Percentiles rank a stretch among this genome's conserved stretches.
Evolutionary conservation across 2,329 filamentous ascomycete genomes (phyloP).

Genomic region (Alternaria arborescens): DNA sequence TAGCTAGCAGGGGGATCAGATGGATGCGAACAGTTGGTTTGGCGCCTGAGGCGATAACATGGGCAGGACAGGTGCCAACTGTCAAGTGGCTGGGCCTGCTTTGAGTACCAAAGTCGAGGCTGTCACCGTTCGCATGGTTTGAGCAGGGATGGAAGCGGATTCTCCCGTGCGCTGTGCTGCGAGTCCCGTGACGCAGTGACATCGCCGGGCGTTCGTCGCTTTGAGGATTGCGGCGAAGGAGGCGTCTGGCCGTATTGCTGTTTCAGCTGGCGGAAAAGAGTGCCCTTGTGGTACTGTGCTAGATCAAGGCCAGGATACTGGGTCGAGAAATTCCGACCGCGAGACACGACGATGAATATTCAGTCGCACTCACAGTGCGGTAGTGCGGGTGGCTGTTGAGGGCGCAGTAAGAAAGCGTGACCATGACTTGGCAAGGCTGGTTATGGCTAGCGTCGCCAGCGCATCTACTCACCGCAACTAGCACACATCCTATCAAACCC

Average conservation of each 20-base stretch:
- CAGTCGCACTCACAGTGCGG: constrained; percentile 26
- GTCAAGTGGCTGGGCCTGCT: constrained; percentile 37
- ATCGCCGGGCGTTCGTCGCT: constrained; percentile 13
- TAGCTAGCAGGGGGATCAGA: constrained; percentile 30
- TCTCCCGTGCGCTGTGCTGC: constrained; percentile 34
- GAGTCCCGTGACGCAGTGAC: constrained; percentile 37
- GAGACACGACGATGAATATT: constrained; percentile 31
- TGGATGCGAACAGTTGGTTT: constrained; percentile 49
- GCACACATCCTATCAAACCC: constrained; percentile 40
- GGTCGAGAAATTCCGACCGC: constrained; percentile 31
- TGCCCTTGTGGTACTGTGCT: constrained; percentile 36
- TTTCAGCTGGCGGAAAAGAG: constrained; percentile 43
- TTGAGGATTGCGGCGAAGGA: constrained; percentile 22
- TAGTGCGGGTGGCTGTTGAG: constrained; percentile 38
- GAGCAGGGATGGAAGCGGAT: constrained; percentile 33
- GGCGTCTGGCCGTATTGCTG: constrained; percentile 31
- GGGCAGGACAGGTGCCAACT: constrained; percentile 23
- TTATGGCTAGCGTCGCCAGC: constrained; percentile 43
- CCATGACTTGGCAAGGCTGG: constrained; percentile 26
- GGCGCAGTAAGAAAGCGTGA: constrained; percentile 40
- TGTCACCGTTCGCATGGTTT: constrained; percentile 47
- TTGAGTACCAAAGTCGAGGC: constrained; percentile 31
- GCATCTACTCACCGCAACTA: constrained; percentile 51
- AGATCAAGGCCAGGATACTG: constrained; percentile 34
- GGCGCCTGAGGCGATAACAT: constrained; percentile 45